Conservation (phyloP, 2,329 filamentous ascomycete species). For the Lachnellula willkommii region DNA sequence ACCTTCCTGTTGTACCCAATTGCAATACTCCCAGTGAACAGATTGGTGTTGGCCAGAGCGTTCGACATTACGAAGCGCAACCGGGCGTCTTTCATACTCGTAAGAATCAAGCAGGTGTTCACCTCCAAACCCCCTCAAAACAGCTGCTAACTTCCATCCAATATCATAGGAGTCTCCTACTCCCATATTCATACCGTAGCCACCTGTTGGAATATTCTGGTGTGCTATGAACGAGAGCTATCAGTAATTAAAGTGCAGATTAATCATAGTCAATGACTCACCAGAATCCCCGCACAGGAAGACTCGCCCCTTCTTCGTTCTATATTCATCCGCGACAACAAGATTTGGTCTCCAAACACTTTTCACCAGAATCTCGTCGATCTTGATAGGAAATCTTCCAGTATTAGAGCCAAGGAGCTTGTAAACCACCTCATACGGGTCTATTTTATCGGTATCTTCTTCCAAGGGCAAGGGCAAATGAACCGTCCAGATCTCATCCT, state of each 20-base stretch:
- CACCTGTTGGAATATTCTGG: slow-evolving; percentile 30
- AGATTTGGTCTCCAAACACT: slow-evolving; percentile 31
- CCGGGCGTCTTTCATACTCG: slow-evolving; percentile 22
- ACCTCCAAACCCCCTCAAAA: slow-evolving; percentile 19
- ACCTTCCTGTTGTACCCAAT: no score
- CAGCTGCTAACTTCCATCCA: slow-evolving; percentile 30
- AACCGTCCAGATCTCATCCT: slow-evolving; percentile 29
- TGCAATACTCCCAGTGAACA: no score
- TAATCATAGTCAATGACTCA: neutral
- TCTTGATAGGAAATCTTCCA: slow-evolving; percentile 22
- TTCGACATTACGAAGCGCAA: slow-evolving; percentile 26
- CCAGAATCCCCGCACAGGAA: slow-evolving; percentile 30
- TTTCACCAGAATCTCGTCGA: slow-evolving; percentile 33
- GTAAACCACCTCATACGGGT: slow-evolving; percentile 25
- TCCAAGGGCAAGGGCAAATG: slow-evolving; percentile 21
- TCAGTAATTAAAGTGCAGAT: no score
- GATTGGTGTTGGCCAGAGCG: neutral
- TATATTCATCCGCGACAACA: slow-evolving; percentile 26
- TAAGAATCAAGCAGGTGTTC: slow-evolving; percentile 24
- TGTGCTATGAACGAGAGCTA: slow-evolving; percentile 19
- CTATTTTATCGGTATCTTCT: slow-evolving; percentile 16
- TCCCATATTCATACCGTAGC: slow-evolving; percentile 34
- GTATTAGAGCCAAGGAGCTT: slow-evolving; percentile 20
- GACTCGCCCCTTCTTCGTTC: slow-evolving; percentile 13
- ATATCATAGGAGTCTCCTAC: slow-evolving; percentile 30